Percentiles rank a stretch among this genome's conserved stretches.
Evolutionary conservation across 1,284 basidiomycete genomes (phyloP).

Genomic region (Ustilago trichophora): DNA sequence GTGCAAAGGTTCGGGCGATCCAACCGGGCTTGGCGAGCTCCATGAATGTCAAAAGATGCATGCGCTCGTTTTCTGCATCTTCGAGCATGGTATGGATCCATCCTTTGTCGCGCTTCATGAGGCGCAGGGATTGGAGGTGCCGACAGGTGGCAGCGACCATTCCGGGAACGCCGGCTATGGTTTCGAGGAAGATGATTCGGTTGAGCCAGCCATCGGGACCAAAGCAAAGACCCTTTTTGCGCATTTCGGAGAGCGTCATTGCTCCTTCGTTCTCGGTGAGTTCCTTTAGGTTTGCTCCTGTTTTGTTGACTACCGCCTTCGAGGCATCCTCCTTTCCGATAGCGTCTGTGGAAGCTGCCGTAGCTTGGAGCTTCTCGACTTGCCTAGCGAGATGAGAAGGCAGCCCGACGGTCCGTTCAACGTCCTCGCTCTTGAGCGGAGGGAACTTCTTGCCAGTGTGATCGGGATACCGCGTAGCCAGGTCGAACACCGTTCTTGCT

Average conservation of each 20-base stretch:
- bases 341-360: no score
- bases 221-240: conserved; percentile 46
- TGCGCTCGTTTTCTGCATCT: conserved; percentile 60
- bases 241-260: conserved; percentile 57
- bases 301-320: conserved; percentile 23
- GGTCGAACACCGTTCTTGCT: conserved; percentile 44
- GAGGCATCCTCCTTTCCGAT: no score
- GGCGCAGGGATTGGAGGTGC: conserved; percentile 69
- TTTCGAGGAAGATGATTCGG: conserved; percentile 66
- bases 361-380: conserved; percentile 19
- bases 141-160: conserved; percentile 90
- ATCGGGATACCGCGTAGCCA: conserved; percentile 55
- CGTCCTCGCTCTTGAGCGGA: conserved; percentile 29
- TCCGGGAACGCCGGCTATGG: conserved; percentile 82
- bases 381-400: conserved; percentile 26
- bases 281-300: conserved; percentile 11
- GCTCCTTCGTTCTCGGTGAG: conserved; percentile 6
- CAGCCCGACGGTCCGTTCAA: conserved; percentile 36
- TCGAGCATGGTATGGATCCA: conserved; percentile 59
- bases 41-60: conserved; percentile 55
- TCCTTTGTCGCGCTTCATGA: conserved; percentile 55
- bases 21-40: conserved; percentile 37
- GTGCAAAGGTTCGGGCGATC: conserved; percentile 28
- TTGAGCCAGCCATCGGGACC: conserved; percentile 57
- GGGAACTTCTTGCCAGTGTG: conserved; percentile 47